Conservation (phyloP, 2,329 filamentous ascomycete genomes). For the Colletotrichum simmondsii region DNA sequence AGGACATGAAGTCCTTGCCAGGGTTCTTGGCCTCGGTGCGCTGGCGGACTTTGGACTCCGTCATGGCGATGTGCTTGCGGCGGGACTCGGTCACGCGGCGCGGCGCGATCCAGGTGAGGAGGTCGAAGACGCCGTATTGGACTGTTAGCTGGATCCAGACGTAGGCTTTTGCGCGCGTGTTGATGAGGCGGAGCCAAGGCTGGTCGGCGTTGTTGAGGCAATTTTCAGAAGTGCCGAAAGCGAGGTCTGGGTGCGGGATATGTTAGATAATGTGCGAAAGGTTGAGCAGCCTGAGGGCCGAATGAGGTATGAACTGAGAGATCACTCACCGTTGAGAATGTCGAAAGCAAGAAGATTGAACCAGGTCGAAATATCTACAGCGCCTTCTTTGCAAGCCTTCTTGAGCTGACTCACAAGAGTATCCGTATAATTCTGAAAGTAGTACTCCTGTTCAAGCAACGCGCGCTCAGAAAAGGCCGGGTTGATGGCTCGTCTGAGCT, state of each 20-base stretch:
- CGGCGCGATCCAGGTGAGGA: background rate
- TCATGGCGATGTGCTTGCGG: constrained; percentile 1
- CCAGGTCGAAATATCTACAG: background rate
- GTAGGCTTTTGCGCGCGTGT: background rate
- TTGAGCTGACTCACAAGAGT: constrained; percentile 36
- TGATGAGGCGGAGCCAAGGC: background rate
- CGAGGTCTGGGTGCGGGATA: too few species aligned
- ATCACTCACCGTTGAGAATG: background rate
- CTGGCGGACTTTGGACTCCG: background rate
- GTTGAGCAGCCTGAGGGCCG: too few species aligned
- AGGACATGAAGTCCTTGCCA: constrained; percentile 3
- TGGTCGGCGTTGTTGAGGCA: background rate
- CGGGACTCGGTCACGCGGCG: background rate
- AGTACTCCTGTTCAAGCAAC: constrained; percentile 43
- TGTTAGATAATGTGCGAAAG: too few species aligned
- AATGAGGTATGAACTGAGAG: too few species aligned
- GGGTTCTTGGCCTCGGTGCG: background rate
- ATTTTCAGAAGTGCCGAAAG: background rate
- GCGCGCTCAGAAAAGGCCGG: constrained; percentile 43
- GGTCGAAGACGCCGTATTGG: background rate
- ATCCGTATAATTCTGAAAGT: constrained; percentile 40
- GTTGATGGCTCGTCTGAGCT: constrained; percentile 36
- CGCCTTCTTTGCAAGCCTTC: background rate
- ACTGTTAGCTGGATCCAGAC: background rate
- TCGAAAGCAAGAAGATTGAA: background rate